These are phyloP conservation scores for Fagopyrum homotropicum DNA, from an alignment of 148 eudicot genomes.

Conservation along the genomic window DNA sequence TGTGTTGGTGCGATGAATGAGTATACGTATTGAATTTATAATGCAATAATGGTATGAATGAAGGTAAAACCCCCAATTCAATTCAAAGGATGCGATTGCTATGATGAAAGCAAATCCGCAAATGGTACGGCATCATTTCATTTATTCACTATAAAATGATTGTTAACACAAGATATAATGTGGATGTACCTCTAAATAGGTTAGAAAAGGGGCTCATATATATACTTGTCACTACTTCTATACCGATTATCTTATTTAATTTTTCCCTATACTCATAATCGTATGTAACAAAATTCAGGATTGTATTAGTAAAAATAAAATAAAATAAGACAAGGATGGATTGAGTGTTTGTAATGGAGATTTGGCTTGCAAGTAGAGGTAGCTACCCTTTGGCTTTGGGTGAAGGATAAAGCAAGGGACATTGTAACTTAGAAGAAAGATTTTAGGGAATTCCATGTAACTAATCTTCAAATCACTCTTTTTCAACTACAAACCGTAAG, in stretches of 20 bases:
- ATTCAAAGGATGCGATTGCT: neutral
- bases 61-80: neutral
- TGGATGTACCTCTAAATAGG: neutral
- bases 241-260: too few species aligned
- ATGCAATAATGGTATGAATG: too few species aligned
- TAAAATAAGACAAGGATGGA: neutral
- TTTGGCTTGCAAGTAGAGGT: neutral
- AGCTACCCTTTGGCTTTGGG: neutral
- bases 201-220: neutral
- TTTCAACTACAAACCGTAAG: too few species aligned
- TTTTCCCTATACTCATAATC: too few species aligned
- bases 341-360: neutral
- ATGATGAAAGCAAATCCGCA: neutral
- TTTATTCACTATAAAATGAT: neutral
- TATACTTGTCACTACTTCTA: neutral
- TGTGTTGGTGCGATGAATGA: neutral
- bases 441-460: neutral
- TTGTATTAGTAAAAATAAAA: neutral
- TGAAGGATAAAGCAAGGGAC: neutral
- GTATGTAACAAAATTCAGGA: too few species aligned
- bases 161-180: neutral
- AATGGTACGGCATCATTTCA: conserved; percentile 1
- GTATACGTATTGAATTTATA: neutral
- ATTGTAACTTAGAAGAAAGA: neutral
- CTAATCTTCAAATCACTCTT: neutral